phyloP scores from a whole-genome alignment of 164 flowering plant species.

The Dillenia suffruticosa region DNA sequence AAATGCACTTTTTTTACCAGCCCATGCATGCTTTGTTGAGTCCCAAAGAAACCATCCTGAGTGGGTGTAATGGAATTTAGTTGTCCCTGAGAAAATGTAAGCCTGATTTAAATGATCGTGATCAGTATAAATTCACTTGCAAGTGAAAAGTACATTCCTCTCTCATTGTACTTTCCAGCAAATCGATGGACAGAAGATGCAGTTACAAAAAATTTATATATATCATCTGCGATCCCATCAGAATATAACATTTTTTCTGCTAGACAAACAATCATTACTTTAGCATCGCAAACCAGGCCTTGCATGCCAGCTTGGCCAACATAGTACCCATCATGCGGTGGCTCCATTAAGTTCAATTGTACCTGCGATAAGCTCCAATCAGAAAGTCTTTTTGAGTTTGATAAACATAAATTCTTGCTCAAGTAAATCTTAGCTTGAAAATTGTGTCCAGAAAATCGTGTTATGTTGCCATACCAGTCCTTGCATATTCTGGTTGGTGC shows the following conservation, averaged over 20 bases:
- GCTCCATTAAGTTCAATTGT: conserved; percentile 65
- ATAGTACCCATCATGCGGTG: conserved; percentile 59
- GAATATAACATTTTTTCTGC: background rate
- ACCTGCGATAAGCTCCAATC: conserved; percentile 23
- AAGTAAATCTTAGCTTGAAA: background rate
- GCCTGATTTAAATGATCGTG: background rate
- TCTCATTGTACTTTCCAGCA: no score
- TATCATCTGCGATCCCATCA: background rate
- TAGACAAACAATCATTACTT: background rate
- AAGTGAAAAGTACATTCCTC: no score
- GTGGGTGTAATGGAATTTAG: conserved; percentile 41
- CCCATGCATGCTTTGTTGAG: conserved; percentile 59
- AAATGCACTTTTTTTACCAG: conserved; percentile 38
- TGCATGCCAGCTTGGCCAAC: conserved; percentile 55
- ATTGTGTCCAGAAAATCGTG: background rate
- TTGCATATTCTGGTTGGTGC: conserved; percentile 51
- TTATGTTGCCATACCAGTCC: conserved; percentile 37
- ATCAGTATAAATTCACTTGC: no score
- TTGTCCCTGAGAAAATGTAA: conserved; percentile 11
- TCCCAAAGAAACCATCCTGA: conserved; percentile 52
- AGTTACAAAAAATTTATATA: no score
- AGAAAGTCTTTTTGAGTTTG: background rate
- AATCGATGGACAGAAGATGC: no score
- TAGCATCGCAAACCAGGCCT: conserved; percentile 47
- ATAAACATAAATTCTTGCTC: background rate